phyloP scores from a whole-genome alignment of 116 monocot species.

The Zostera marina region DNA sequence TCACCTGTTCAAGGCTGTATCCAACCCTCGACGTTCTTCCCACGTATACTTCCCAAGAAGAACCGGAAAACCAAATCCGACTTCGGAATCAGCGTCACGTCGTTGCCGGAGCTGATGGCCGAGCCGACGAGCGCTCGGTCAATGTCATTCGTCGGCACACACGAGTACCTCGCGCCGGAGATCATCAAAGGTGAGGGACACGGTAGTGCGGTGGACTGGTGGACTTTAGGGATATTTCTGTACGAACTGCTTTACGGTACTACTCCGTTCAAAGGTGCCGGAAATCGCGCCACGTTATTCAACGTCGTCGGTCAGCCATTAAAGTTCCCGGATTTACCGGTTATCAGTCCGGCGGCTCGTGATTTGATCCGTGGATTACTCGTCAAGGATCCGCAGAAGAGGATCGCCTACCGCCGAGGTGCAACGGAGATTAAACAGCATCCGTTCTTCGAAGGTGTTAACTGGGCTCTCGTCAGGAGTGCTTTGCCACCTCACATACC shows the following conservation, averaged over 20 bases:
- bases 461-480: constrained; percentile 38
- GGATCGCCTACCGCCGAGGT: constrained; percentile 30
- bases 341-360: constrained; percentile 15
- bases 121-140: constrained; percentile 33
- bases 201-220: constrained; percentile 49
- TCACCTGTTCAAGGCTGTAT: constrained; percentile 26
- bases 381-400: constrained; percentile 32
- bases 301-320: constrained; percentile 42
- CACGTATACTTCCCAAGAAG: constrained; percentile 31
- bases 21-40: constrained; percentile 35
- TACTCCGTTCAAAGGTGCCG: constrained; percentile 30
- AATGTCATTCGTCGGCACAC: constrained; percentile 47
- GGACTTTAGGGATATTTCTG: constrained; percentile 43
- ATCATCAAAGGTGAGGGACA: constrained; percentile 42
- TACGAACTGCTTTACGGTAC: constrained; percentile 32
- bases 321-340: constrained; percentile 25
- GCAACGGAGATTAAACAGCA: constrained; percentile 41
- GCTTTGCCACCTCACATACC: constrained; percentile 22
- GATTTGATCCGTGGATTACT: constrained; percentile 33
- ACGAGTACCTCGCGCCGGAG: constrained; percentile 47
- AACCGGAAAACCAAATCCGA: constrained; percentile 34
- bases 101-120: constrained; percentile 29
- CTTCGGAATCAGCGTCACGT: constrained; percentile 12
- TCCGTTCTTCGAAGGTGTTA: constrained; percentile 38
- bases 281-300: constrained; percentile 28